Evolutionary conservation across 805 yeast genomes (phyloP).

Genomic region (Metschnikowia picachoensis): DNA sequence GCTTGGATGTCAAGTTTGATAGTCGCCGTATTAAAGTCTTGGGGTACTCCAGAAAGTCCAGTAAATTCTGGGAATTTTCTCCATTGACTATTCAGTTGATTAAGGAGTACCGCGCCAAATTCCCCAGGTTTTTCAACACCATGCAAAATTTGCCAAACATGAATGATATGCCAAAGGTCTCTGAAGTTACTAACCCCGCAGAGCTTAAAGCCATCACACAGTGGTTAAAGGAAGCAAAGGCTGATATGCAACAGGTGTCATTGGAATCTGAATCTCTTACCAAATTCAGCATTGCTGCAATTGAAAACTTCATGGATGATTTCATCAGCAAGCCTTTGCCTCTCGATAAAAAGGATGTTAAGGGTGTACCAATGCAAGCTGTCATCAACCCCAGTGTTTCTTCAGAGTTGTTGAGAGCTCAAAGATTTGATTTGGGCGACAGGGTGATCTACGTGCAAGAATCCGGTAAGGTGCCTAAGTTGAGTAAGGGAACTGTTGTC

Average conservation of each 20-base stretch:
- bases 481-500: slow-evolving; percentile 86
- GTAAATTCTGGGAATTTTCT: slow-evolving; percentile 74
- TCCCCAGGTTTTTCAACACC: slow-evolving; percentile 56
- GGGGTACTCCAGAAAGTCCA: slow-evolving; percentile 74
- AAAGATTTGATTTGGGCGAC: slow-evolving; percentile 82
- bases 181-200: slow-evolving; percentile 35
- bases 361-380: slow-evolving; percentile 82
- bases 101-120: slow-evolving; percentile 53
- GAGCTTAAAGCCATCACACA: slow-evolving; percentile 42
- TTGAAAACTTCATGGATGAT: slow-evolving; percentile 59
- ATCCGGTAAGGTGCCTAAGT: slow-evolving; percentile 85
- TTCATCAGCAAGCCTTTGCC: slow-evolving; percentile 43
- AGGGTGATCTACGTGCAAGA: slow-evolving; percentile 81
- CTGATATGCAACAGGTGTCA: slow-evolving; percentile 56
- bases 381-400: slow-evolving; percentile 74
- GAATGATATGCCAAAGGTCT: slow-evolving; percentile 36
- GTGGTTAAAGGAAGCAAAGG: slow-evolving; percentile 49
- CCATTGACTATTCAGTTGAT: slow-evolving; percentile 67
- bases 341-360: slow-evolving; percentile 52
- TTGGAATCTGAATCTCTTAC: slow-evolving; percentile 78
- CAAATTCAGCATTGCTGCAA: slow-evolving; percentile 54
- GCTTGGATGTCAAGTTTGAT: slow-evolving; percentile 82
- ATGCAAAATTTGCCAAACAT: slow-evolving; percentile 21
- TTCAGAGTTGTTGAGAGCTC: slow-evolving; percentile 65
- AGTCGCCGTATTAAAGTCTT: slow-evolving; percentile 74